Conservation (phyloP, 352 stramenopile species). For the Phytophthora nicotianae region DNA sequence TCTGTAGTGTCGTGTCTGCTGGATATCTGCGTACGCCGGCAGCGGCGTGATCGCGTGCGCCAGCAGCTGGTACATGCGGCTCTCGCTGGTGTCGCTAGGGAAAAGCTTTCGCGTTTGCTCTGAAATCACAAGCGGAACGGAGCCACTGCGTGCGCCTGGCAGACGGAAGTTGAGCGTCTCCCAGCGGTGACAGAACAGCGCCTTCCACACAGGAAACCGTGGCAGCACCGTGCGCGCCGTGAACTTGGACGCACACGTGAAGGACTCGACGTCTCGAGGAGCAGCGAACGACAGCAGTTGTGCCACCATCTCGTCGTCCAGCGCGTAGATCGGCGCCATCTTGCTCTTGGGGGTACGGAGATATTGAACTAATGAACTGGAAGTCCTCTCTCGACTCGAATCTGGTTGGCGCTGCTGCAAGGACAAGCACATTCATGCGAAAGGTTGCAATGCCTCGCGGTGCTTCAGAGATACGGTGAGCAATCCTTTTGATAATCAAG, state of each 20-base stretch:
- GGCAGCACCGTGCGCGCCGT: constrained; percentile 30
- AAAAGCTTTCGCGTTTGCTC: constrained; percentile 32
- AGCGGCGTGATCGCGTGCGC: constrained; percentile 35
- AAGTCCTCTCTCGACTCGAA: constrained; percentile 16
- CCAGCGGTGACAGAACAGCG: constrained; percentile 40
- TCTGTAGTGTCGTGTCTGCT: constrained; percentile 35
- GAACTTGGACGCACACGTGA: constrained; percentile 42
- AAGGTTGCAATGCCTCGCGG: constrained; percentile 14
- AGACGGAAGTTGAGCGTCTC: constrained; percentile 42
- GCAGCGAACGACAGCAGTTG: constrained; percentile 32
- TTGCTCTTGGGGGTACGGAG: constrained; percentile 9
- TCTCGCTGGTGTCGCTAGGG: constrained; percentile 26
- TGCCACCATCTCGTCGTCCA: constrained; percentile 40
- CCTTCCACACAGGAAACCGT: constrained; percentile 39
- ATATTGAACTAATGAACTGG: constrained; percentile 12
- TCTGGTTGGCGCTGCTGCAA: constrained; percentile 15
- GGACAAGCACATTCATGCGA: constrained; percentile 12
- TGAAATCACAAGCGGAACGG: constrained; percentile 21
- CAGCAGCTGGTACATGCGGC: constrained; percentile 40
- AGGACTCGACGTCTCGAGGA: constrained; percentile 40
- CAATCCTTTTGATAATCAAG: constrained; percentile 9
- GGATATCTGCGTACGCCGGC: constrained; percentile 40
- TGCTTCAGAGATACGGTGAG: constrained; percentile 28
- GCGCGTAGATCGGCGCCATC: constrained; percentile 37
- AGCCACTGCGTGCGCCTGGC: constrained; percentile 15